phyloP scores from a whole-genome alignment of 257 asterid species.

The Catharanthus roseus region DNA sequence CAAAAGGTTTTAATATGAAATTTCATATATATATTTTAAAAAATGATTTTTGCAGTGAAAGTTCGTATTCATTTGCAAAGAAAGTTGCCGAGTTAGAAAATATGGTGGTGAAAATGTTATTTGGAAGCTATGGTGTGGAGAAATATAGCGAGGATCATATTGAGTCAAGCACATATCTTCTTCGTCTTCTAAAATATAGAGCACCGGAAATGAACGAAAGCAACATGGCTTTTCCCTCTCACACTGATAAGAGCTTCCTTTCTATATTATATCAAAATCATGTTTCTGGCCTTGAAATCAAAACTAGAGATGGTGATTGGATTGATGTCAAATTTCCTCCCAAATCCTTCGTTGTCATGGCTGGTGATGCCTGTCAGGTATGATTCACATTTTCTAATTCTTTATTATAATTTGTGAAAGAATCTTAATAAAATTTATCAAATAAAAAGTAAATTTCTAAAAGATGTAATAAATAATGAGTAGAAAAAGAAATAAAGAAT shows the following conservation, averaged over 20 bases:
- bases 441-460: too few species aligned
- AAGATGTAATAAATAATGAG: too few species aligned
- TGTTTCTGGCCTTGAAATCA: conserved; percentile 57
- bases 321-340: conserved; percentile 45
- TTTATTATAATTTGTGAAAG: too few species aligned
- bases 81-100: conserved; percentile 50
- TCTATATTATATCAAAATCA: conserved; percentile 62
- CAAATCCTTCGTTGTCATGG: conserved; percentile 66
- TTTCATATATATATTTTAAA: too few species aligned
- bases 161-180: conserved; percentile 40
- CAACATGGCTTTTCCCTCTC: conserved; percentile 56
- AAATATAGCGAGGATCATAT: conserved; percentile 41
- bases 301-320: conserved; percentile 56
- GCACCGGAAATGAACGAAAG: conserved; percentile 36
- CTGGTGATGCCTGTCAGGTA: conserved; percentile 76
- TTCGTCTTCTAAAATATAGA: conserved; percentile 57
- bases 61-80: conserved; percentile 40
- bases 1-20: too few species aligned
- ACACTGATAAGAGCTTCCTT: conserved; percentile 72
- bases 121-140: conserved; percentile 56
- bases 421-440: too few species aligned
- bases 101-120: conserved; percentile 51
- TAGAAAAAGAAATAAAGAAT: too few species aligned
- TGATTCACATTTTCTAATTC: background rate
- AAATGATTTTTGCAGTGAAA: conserved; percentile 38